These are phyloP conservation scores for Furculomyces boomerangus DNA, from an alignment of 371 early-diverging fungal species.

Conservation along the genomic window DNA sequence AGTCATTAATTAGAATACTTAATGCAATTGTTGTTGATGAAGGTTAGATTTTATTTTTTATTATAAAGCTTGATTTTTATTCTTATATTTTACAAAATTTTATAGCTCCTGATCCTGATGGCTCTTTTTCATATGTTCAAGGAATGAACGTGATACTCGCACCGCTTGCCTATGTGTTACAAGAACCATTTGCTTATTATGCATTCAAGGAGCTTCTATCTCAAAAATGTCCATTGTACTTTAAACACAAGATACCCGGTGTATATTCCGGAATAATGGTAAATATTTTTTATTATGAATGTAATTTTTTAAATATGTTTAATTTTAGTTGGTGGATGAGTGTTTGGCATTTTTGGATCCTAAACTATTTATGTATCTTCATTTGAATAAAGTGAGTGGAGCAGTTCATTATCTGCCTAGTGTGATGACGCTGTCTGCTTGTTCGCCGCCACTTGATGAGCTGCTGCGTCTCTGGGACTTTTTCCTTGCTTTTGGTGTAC, in stretches of 20 bases:
- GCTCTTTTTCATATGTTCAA: constrained; percentile 52
- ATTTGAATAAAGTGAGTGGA: constrained; percentile 50
- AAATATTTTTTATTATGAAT: too few species aligned
- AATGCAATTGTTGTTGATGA: constrained; percentile 68
- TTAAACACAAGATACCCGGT: constrained; percentile 73
- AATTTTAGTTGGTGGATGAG: constrained; percentile 53
- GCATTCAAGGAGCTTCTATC: constrained; percentile 67
- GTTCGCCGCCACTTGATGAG: constrained; percentile 70
- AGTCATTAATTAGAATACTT: constrained; percentile 55
- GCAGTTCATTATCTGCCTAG: constrained; percentile 78
- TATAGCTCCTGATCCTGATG: background rate
- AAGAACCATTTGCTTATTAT: constrained; percentile 83
- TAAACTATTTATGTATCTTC: constrained; percentile 46
- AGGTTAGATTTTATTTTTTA: constrained; percentile 18
- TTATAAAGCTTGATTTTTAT: background rate
- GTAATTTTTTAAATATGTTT: background rate
- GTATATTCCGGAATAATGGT: constrained; percentile 57
- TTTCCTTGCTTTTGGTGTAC: constrained; percentile 72
- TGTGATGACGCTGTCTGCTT: constrained; percentile 81
- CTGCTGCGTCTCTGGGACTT: constrained; percentile 82
- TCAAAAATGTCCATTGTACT: constrained; percentile 76
- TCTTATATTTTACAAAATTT: constrained; percentile 1
- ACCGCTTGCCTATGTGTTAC: constrained; percentile 80
- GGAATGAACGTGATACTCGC: constrained; percentile 89
- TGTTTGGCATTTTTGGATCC: constrained; percentile 61